Base-by-base conservation (phyloP, 495 filamentous ascomycete genomes). In the Trichoderma gamsii region DNA sequence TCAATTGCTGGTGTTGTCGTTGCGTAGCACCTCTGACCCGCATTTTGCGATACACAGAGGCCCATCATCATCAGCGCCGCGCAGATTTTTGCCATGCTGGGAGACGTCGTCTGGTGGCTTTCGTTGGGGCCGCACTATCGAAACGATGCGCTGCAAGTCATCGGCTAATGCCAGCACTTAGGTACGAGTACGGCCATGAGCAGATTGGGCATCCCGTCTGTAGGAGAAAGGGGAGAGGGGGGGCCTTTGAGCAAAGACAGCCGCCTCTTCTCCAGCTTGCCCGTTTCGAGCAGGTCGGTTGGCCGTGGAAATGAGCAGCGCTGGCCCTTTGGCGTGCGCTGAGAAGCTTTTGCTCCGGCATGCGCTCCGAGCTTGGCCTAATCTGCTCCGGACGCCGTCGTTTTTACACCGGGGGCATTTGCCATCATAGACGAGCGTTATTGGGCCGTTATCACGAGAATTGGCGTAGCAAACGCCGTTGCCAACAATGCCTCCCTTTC, bases 251-350 rank as follows among this genome's bases (percentile, higher is more conserved):
- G 25, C 3, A 56, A 56, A n/a, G 51, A 56, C 51, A 52, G 21
- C 21, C 2, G 21, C 51, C 44, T 49, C 44, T 49, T 13, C 44
- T 49, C 5, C 44, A 56, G 21, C 51, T 56, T 56, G 51, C 18
- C 51, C 51, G 21, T 25, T 56, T 56, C 51, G 51, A 56, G 51
- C 51, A 56, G 51, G 51, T 56, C 51, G 51, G 51, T 11, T 25
- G 18, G 16, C 16, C 3, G 21, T 56, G n/a, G 44, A 49, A 49
- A 49, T 49, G 44, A 38, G 35, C 35, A 38, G 35, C 35, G 35
- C 35, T 38, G 35, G 35, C 35, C 8, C 35, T 38, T 38, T 38
- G 35, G 35, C 8, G 35, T 38, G 35, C 35, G 3, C 3, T 38
- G 4, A 38, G 35, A 38, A 38, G 35, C 35, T 0, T 38, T 38